A percentile compares a stretch with the other conserved stretches of the same genome.
phyloP scores from a whole-genome alignment of 1,284 basidiomycete species.

The Lentinula novae-zelandiae region DNA sequence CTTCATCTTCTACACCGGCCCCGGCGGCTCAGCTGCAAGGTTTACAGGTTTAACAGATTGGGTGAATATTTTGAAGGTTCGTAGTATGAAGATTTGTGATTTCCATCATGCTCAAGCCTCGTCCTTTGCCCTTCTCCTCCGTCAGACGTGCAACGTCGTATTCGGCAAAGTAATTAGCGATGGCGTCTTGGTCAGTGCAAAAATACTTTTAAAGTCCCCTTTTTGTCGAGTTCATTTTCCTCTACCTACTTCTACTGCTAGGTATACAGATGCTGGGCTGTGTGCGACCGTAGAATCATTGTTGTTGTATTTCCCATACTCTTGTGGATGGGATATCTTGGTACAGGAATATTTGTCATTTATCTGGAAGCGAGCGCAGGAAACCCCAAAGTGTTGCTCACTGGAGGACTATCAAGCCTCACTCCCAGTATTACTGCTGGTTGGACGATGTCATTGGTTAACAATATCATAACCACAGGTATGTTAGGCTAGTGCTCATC shows the following conservation, averaged over 20 bases:
- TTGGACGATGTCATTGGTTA: conserved; percentile 3
- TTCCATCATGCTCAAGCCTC: background rate
- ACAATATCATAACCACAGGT: conserved; percentile 8
- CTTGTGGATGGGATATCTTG: conserved; percentile 11
- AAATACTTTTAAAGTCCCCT: background rate
- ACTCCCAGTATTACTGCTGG: conserved; percentile 1
- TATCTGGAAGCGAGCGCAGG: conserved; percentile 5
- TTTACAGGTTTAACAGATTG: conserved; percentile 7
- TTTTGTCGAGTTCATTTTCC: background rate
- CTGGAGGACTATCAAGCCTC: background rate
- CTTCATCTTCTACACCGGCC: conserved; percentile 14
- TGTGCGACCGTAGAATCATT: background rate
- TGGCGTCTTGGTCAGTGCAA: conserved; percentile 7
- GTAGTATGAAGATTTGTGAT: background rate
- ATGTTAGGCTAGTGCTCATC: background rate
- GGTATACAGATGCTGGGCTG: conserved; percentile 15
- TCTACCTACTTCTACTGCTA: background rate
- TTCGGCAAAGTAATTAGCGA: conserved; percentile 12
- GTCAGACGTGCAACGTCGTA: conserved; percentile 2
- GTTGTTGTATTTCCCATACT: conserved; percentile 6
- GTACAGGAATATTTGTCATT: background rate
- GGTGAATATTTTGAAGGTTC: conserved; percentile 12
- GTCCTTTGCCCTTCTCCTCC: background rate
- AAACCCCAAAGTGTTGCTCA: background rate
- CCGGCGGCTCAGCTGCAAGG: conserved; percentile 7